Base-by-base conservation (phyloP, 192 early-diverging fungal species). In the Coemansia sp. region DNA sequence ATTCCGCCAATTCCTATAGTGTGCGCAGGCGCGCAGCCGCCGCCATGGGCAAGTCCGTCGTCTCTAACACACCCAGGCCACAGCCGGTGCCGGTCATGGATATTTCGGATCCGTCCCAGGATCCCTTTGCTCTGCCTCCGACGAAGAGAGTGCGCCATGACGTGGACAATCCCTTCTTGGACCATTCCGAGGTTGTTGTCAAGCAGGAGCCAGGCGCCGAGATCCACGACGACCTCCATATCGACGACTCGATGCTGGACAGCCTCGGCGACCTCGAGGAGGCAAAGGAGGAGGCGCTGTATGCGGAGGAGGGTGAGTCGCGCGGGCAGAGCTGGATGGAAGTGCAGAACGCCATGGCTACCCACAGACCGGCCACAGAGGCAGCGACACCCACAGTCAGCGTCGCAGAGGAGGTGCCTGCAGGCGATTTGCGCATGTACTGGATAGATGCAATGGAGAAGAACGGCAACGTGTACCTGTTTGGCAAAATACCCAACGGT, bases 361-460 rank as follows among this genome's bases (percentile, higher is more conserved):
- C 23, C 23, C 69, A 61, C 34, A 47, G 6, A 11, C 71, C 42
- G 4, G 28, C 56, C 14, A 50, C 60, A 6, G 64, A 61, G 9
- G 41, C 64, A 31, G 34, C 18, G 48, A 11, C 41, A 12, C 18
- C 23, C 12, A 18, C 25, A 20, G 23, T 10, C 33, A 31, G 37
- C 14, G 42, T 20, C 35, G 9, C 37, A 6, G 62, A 48, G 26
- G 62, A 48, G 10, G 25, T 34, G 1, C 26, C 28, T 1, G 33
- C 4, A 33, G 52, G 35, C 7, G 61, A 38, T 14, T 23, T 96
- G 48, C 72, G 72, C 38, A 80, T 95, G 73, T 99, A 86, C 79
- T 99, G 95, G 95, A 82, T 95, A 50, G 97, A 99, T 72, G 94
- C 93, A 14, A 85, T 85, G 52, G 95, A 99, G 68, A 86, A 86